Evolutionary conservation across 441 rosid genomes (phyloP), one percentile per base, ranked within the genome.

Genomic region (Aquilaria agallochum): DNA sequence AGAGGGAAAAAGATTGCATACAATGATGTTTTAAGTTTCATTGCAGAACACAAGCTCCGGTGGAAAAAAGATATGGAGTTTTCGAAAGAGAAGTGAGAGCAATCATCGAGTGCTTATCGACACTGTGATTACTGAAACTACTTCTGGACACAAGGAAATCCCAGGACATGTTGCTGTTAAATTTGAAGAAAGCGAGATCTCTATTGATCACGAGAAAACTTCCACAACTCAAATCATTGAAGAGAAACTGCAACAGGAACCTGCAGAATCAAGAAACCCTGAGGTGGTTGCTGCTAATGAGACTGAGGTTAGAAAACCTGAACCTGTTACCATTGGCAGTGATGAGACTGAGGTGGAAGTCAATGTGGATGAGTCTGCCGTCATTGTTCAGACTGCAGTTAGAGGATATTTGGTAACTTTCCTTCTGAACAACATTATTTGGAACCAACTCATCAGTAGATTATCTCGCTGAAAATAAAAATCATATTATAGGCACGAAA

Each of bases 401-500:
- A 65, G 63, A 65, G 69, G 63, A 33, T 58, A 50, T 14, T 51
- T 65, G 69, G 69, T 65, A 58, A 12, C 14, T 27, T 50, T 36
- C 31, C 44, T 31, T 34, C 59, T 33, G 32, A 15, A 3, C 0
- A n/a, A 50, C 49, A 30, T n/a, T 42, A 42, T 50, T 58, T 42
- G 15, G 15, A 58, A 58, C 58, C 6, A n/a, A n/a, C 51, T 10
- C 51, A 15, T 14, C 7, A 7, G 31, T 63, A 57, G 20, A 6
- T 6, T 34, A 34, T 34, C 40, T 3, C 1, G 40, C 40, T 34
- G 40, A 34, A 34, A 34, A 6, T 34, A 6, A 42, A 65, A 58
- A 40, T 63, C 62, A 32, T 66, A 20, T 34, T 34, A 34, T 63
- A 91, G 96, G 92, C 84, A 66, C 71, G 69, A 55, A 85, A 60